These are phyloP conservation scores for Exophiala xenobiotica DNA, from an alignment of 2,329 filamentous ascomycete species.

Conservation along the genomic window DNA sequence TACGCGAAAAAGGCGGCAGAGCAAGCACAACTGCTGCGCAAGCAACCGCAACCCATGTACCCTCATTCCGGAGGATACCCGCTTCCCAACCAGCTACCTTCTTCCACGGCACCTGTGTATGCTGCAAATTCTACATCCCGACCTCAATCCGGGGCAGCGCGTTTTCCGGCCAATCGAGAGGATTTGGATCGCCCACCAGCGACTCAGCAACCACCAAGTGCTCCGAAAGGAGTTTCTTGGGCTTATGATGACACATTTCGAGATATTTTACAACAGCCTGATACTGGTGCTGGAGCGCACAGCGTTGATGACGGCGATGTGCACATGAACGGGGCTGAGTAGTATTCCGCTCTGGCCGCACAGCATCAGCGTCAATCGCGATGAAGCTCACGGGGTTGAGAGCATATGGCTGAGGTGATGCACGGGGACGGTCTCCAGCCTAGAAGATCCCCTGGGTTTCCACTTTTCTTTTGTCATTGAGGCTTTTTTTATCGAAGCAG, in stretches of 20 bases:
- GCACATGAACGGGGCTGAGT: not conserved
- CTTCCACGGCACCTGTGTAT: not conserved
- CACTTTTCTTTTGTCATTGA: not conserved
- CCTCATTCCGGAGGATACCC: not conserved
- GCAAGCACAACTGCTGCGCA: not conserved
- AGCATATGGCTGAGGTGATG: not conserved
- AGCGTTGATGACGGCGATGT: not conserved
- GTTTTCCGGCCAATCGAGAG: not conserved
- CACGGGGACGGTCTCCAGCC: too few species aligned
- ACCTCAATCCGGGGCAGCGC: not conserved
- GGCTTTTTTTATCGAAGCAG: not conserved
- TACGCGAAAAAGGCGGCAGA: slow-evolving; percentile 12
- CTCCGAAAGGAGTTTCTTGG: not conserved
- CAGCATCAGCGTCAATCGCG: too few species aligned
- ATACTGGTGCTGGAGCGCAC: not conserved
- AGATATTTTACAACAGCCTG: not conserved
- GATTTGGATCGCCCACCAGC: slow-evolving; percentile 1
- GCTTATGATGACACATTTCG: slow-evolving; percentile 15
- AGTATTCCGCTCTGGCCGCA: not conserved
- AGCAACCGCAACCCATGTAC: not conserved
- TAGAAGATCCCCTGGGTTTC: too few species aligned
- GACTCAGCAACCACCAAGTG: not conserved
- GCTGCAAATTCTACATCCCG: not conserved
- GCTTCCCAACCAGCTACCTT: not conserved
- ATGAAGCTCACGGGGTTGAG: not conserved